Percentiles rank a stretch among this genome's conserved stretches.
These are phyloP conservation scores for Bipolaris oryzae DNA, from an alignment of 2,329 filamentous ascomycete genomes.

Conservation along the genomic window DNA sequence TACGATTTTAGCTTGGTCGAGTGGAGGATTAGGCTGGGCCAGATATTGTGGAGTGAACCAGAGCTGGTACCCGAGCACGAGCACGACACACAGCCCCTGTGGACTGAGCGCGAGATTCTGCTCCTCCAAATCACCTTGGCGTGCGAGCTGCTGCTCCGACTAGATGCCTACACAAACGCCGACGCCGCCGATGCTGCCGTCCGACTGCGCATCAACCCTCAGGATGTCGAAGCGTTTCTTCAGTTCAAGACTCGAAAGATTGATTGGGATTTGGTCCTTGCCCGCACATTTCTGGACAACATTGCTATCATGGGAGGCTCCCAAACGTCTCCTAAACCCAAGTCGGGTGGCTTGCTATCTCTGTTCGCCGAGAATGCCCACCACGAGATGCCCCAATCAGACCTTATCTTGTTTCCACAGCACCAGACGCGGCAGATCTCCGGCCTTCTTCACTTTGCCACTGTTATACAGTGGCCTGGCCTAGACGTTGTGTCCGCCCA, in stretches of 20 bases:
- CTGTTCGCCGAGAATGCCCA: constrained; percentile 31
- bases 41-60: constrained; percentile 68
- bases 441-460: constrained; percentile 59
- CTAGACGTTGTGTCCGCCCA: constrained; percentile 47
- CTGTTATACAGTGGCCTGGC: constrained; percentile 58
- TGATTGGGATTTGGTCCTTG: constrained; percentile 63
- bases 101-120: constrained; percentile 58
- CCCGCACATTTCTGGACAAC: constrained; percentile 59
- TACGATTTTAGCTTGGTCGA: constrained; percentile 76
- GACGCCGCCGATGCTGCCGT: constrained; percentile 43
- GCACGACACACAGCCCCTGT: constrained; percentile 22
- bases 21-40: constrained; percentile 74
- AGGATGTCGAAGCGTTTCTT: constrained; percentile 55
- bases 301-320: constrained; percentile 49
- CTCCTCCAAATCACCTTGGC: constrained; percentile 61
- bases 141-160: constrained; percentile 60
- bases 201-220: constrained; percentile 49
- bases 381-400: constrained; percentile 27
- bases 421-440: constrained; percentile 53
- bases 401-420: constrained; percentile 44
- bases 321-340: constrained; percentile 24
- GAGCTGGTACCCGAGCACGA: constrained; percentile 31
- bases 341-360: constrained; percentile 37
- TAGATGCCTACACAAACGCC: constrained; percentile 55
- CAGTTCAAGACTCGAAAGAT: constrained; percentile 58